Percentiles rank a stretch among this genome's conserved stretches.
These are phyloP conservation scores for Fusarium cicatricum DNA, from an alignment of 2,329 filamentous ascomycete genomes.

Conservation along the genomic window DNA sequence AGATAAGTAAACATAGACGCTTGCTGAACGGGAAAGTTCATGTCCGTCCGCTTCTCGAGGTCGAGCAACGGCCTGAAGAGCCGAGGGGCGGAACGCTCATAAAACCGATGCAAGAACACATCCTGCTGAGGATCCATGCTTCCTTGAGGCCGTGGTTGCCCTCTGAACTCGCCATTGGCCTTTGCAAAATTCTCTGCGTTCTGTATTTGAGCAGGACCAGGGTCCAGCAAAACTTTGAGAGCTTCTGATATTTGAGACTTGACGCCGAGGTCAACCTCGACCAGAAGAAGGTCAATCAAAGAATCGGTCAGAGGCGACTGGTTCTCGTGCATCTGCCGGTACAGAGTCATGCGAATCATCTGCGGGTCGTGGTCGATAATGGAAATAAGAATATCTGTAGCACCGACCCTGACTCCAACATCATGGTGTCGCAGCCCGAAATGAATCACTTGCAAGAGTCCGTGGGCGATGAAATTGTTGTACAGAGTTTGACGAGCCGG, in stretches of 20 bases:
- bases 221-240: conserved; percentile 92
- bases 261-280: conserved; percentile 92
- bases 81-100: conserved; percentile 83
- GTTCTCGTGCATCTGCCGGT: conserved; percentile 89
- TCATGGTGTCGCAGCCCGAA: conserved; percentile 89
- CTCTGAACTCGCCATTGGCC: conserved; percentile 72
- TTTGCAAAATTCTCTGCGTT: conserved; percentile 66
- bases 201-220: conserved; percentile 54
- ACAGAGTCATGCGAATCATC: conserved; percentile 93
- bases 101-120: conserved; percentile 86
- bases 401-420: conserved; percentile 85
- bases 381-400: conserved; percentile 90
- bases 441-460: conserved; percentile 88
- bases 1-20: conserved; percentile 91
- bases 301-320: conserved; percentile 88
- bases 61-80: conserved; percentile 88
- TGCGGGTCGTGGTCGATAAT: conserved; percentile 96
- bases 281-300: conserved; percentile 87
- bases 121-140: conserved; percentile 78
- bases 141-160: conserved; percentile 65
- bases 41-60: conserved; percentile 73
- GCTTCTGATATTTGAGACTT: conserved; percentile 96
- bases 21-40: conserved; percentile 80
- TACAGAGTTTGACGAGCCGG: conserved; percentile 83
- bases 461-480: conserved; percentile 87